These are phyloP conservation scores for Beauveria sp. DNA, from an alignment of 2,329 filamentous ascomycete genomes.

Conservation along the genomic window DNA sequence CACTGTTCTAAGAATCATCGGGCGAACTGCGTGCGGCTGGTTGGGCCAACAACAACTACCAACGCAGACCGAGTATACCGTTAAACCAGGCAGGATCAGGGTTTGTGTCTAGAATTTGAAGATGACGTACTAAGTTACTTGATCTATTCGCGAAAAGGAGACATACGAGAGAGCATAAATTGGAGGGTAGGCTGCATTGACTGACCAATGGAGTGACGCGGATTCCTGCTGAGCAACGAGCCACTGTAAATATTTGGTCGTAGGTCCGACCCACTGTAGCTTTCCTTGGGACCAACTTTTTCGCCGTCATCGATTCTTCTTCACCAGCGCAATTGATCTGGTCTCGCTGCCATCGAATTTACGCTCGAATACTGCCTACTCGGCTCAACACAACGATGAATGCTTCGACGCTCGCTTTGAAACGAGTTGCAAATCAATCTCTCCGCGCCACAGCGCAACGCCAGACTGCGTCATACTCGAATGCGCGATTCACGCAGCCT, in stretches of 20 bases:
- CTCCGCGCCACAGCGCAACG: constrained; percentile 3
- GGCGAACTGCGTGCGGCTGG: too few relatives aligned
- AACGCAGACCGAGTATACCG: too few relatives aligned
- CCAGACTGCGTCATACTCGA: background rate
- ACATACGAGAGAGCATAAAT: too few relatives aligned
- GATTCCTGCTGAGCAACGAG: constrained; percentile 2
- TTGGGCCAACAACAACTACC: too few relatives aligned
- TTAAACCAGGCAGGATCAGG: too few relatives aligned
- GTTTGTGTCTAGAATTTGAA: too few relatives aligned
- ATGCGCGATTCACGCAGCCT: constrained; percentile 8
- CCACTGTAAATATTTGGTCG: background rate
- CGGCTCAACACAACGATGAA: background rate
- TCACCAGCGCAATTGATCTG: background rate
- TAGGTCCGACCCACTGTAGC: constrained; percentile 2
- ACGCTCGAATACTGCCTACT: background rate
- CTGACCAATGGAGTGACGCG: background rate
- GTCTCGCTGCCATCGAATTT: background rate
- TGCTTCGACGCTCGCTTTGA: background rate
- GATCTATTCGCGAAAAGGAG: too few relatives aligned
- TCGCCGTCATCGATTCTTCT: background rate
- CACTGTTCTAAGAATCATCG: too few relatives aligned
- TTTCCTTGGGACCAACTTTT: background rate
- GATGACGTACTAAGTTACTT: too few relatives aligned
- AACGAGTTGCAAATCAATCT: background rate
- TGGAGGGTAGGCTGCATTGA: too few relatives aligned